Evolutionary conservation across 1,284 basidiomycete species (phyloP).

Genomic region (Cryptococcus maquisensis): DNA sequence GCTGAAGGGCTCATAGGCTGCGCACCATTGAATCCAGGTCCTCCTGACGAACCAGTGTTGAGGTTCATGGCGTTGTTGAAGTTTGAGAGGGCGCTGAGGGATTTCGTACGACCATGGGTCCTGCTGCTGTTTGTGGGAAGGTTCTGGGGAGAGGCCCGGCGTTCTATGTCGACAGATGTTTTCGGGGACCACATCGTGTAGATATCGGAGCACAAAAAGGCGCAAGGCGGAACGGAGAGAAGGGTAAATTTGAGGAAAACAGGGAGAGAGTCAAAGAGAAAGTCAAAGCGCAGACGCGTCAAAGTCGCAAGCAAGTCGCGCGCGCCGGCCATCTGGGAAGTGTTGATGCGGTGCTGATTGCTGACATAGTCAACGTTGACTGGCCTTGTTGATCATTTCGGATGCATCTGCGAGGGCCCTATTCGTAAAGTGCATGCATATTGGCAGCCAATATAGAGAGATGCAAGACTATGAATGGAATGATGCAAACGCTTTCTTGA

Average conservation of each 20-base stretch:
- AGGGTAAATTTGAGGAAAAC: background rate
- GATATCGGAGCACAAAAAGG: background rate
- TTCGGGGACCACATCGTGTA: constrained; percentile 7
- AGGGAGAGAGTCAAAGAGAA: background rate
- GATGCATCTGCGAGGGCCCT: too few species aligned
- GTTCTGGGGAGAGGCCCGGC: constrained; percentile 7
- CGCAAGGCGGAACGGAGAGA: too few species aligned
- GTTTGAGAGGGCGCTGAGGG: constrained; percentile 14
- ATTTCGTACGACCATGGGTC: constrained; percentile 22
- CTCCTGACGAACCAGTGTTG: background rate
- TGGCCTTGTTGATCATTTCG: background rate
- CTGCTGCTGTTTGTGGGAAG: background rate
- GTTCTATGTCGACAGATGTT: constrained; percentile 12
- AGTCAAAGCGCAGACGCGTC: background rate
- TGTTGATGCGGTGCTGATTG: too few species aligned
- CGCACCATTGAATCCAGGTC: background rate
- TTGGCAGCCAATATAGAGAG: too few species aligned
- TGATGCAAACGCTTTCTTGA: constrained; percentile 72
- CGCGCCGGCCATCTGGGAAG: too few species aligned
- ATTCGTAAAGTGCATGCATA: too few species aligned
- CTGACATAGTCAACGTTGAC: background rate
- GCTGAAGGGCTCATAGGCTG: constrained; percentile 1
- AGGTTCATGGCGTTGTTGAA: constrained; percentile 2
- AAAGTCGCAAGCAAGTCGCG: too few species aligned
- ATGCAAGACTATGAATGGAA: constrained; percentile 53